These are phyloP conservation scores for Physocladia obscura DNA, from an alignment of 192 early-diverging fungal species.

Conservation along the genomic window DNA sequence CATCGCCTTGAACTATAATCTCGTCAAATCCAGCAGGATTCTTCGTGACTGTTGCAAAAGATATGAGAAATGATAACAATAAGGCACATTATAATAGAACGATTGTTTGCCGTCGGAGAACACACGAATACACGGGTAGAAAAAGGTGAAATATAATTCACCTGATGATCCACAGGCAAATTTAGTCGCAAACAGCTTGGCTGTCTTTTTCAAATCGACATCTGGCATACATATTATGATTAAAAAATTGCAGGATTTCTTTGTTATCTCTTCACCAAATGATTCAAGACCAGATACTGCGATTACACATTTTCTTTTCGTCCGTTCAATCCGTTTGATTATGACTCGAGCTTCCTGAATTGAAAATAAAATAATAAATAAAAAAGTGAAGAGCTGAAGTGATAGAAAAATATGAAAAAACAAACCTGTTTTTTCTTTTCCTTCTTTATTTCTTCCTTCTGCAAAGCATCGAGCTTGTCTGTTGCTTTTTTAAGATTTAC, in stretches of 20 bases:
- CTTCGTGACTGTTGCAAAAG: constrained; percentile 60
- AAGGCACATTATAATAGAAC: no score
- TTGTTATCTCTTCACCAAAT: constrained; percentile 81
- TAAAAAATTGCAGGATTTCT: not conserved
- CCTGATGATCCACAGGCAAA: constrained; percentile 92
- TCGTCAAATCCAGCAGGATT: constrained; percentile 90
- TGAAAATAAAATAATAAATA: no score
- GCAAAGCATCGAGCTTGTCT: constrained; percentile 41
- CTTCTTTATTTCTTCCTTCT: constrained; percentile 73
- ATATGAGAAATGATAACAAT: no score
- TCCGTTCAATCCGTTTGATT: constrained; percentile 88
- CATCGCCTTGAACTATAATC: constrained; percentile 96
- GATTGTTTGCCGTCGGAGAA: constrained; percentile 36
- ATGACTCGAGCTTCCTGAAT: constrained; percentile 47
- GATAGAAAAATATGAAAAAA: not conserved
- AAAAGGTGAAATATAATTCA: not conserved
- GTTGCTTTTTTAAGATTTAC: not conserved
- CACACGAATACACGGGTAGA: not conserved
- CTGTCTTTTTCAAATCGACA: constrained; percentile 94
- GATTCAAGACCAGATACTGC: constrained; percentile 79
- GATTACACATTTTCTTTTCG: constrained; percentile 90
- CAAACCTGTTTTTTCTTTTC: constrained; percentile 58
- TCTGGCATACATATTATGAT: constrained; percentile 44
- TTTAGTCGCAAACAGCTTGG: constrained; percentile 92
- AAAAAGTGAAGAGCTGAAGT: no score